Evolutionary conservation across 2,329 filamentous ascomycete genomes (phyloP).

Genomic region (Cyphellophora attinorum): DNA sequence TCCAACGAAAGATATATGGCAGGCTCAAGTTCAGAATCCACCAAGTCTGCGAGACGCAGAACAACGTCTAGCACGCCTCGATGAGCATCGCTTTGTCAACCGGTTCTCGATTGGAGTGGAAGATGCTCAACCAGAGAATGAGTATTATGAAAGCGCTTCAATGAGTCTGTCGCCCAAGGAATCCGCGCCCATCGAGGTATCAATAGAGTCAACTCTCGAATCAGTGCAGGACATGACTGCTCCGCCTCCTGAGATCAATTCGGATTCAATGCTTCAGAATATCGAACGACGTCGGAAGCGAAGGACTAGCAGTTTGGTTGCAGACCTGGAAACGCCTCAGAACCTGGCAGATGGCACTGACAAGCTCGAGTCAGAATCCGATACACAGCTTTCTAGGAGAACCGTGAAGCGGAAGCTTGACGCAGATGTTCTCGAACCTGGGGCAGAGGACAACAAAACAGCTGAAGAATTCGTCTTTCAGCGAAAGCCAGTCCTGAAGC

Average conservation of each 20-base stretch:
- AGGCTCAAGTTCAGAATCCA: no score
- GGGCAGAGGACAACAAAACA: conserved; percentile 8
- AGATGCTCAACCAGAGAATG: no score
- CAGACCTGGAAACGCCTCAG: conserved; percentile 31
- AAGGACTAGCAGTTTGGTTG: conserved; percentile 37
- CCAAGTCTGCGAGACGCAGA: conserved; percentile 1
- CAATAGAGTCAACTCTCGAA: no score
- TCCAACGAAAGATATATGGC: conserved; percentile 23
- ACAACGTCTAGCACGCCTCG: no score
- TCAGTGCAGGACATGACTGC: no score
- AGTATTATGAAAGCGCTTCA: no score
- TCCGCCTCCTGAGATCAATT: no score
- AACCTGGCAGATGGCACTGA: conserved; percentile 24
- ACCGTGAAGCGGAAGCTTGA: conserved; percentile 19
- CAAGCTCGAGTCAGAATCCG: conserved; percentile 1
- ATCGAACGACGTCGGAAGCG: conserved; percentile 45
- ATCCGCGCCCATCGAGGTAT: no score
- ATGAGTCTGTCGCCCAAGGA: no score
- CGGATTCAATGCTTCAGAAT: no score
- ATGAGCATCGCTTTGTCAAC: no score
- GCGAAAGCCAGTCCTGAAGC: conserved; percentile 9
- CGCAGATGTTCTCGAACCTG: conserved; percentile 13
- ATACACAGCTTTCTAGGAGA: conserved; percentile 9
- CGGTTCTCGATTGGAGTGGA: no score
- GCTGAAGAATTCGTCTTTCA: conserved; percentile 19